phyloP scores from a whole-genome alignment of 1,139 yeast species.

The Saccharomyces hybrid region DNA sequence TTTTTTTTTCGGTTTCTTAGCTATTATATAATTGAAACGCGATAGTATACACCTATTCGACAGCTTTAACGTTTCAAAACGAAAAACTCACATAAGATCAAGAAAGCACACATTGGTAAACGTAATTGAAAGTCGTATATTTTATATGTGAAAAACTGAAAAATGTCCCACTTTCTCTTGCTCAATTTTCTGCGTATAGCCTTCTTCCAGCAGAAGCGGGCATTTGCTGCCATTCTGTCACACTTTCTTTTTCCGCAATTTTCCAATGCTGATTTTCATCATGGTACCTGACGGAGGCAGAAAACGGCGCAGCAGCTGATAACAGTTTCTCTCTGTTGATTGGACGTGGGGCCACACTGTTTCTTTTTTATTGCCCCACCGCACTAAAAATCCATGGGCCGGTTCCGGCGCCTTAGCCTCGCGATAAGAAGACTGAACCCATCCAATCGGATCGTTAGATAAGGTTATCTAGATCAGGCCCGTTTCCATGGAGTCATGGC shows the following conservation, averaged over 20 bases:
- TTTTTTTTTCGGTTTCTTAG: constrained; percentile 36
- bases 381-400: background rate
- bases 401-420: background rate
- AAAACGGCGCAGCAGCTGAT: constrained; percentile 1
- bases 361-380: background rate
- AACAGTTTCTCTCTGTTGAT: background rate
- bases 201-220: background rate
- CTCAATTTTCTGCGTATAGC: background rate
- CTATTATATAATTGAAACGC: background rate
- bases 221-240: background rate
- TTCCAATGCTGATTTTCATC: background rate
- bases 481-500: background rate
- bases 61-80: background rate
- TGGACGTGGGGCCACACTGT: background rate
- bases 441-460: background rate
- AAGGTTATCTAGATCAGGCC: background rate
- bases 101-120: background rate
- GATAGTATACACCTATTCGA: background rate
- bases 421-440: background rate
- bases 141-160: background rate
- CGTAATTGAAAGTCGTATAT: background rate
- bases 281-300: background rate
- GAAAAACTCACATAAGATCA: background rate
- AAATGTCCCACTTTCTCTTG: background rate
- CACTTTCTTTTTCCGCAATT: background rate